A percentile compares a stretch with the other conserved stretches of the same genome.
phyloP scores from a whole-genome alignment of 73 alveolate genomes.

The Uronychia setigera region DNA sequence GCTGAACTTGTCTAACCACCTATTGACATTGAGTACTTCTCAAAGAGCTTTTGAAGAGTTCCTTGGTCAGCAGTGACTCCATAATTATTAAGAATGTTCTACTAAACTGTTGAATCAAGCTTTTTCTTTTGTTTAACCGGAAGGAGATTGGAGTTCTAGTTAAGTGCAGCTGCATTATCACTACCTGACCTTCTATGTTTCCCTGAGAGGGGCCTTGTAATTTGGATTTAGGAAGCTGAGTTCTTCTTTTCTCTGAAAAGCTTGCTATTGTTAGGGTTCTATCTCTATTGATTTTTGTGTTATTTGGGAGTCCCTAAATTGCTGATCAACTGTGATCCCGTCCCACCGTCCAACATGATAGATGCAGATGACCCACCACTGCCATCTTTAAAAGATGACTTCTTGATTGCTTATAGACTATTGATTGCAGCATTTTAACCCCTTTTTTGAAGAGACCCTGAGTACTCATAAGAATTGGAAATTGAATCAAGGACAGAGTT shows the following conservation, averaged over 20 bases:
- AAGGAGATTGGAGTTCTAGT: not conserved
- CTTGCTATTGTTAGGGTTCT: not conserved
- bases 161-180: not conserved
- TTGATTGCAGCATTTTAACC: not conserved
- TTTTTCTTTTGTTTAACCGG: not conserved
- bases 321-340: not conserved
- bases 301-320: not conserved
- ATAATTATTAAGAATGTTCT: not conserved
- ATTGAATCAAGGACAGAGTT: not conserved
- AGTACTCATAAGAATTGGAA: not conserved
- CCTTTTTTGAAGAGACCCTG: not conserved
- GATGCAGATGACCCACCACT: not conserved
- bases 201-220: not conserved
- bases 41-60: not conserved
- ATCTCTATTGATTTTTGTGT: not conserved
- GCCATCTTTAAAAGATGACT: not conserved
- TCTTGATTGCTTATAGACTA: not conserved
- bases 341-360: not conserved
- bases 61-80: not conserved
- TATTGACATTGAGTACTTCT: not conserved
- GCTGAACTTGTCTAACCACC: not conserved
- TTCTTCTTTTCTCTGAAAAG: not conserved
- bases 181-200: not conserved
- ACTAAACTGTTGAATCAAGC: not conserved
- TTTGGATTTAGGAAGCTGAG: not conserved